Conservation (phyloP, 148 eudicot genomes). For the Drosera capensis region DNA sequence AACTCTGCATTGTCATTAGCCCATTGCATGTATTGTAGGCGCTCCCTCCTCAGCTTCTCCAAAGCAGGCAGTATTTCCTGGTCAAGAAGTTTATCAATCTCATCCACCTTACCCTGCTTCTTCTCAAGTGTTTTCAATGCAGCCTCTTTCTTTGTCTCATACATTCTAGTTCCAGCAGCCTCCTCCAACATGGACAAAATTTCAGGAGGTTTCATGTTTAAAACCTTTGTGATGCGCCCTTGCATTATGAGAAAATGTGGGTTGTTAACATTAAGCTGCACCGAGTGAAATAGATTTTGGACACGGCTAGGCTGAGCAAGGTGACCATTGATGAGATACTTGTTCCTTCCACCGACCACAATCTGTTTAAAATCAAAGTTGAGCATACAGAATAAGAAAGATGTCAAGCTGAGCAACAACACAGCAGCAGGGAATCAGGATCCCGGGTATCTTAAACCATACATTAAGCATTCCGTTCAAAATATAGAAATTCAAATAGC, state of each 20-base stretch:
- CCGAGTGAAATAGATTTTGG: conserved; percentile 95
- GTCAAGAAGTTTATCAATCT: conserved; percentile 84
- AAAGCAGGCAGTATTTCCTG: conserved; percentile 84
- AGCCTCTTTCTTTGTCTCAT: conserved; percentile 92
- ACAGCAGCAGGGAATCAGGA: too few species aligned
- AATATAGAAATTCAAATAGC: too few species aligned
- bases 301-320: conserved; percentile 99
- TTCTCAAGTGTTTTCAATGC: conserved; percentile 93
- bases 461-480: too few species aligned
- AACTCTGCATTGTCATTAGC: conserved; percentile 84
- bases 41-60: conserved; percentile 87
- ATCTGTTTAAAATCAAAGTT: conserved; percentile 40
- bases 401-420: too few species aligned
- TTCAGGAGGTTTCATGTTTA: conserved; percentile 99
- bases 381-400: not conserved
- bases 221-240: conserved; percentile 96
- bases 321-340: conserved; percentile 92
- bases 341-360: conserved; percentile 98
- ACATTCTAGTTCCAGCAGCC: conserved; percentile 99
- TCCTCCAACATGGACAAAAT: conserved; percentile 98
- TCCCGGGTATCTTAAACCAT: too few species aligned
- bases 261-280: conserved; percentile 94
- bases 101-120: conserved; percentile 84
- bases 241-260: conserved; percentile 99
- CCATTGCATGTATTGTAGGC: conserved; percentile 98